Evolutionary conservation across 139 green algal genomes (phyloP).

Genomic region (Gonium pectorale): DNA sequence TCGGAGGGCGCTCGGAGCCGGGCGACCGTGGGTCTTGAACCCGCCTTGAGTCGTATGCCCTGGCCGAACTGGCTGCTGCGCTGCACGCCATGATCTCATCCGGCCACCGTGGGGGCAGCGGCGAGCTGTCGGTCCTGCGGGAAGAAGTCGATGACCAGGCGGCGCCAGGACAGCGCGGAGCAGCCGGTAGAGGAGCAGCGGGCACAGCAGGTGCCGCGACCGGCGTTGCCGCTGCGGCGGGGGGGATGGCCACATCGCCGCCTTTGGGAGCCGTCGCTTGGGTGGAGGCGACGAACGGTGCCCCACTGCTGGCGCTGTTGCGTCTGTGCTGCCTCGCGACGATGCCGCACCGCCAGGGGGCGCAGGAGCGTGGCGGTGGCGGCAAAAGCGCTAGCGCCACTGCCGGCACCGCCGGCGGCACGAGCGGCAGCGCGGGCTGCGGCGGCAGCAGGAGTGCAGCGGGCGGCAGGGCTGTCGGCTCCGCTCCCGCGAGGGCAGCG

Average conservation of each 20-base stretch:
- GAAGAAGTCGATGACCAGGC: too few species aligned
- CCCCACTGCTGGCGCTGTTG: conserved; percentile 3
- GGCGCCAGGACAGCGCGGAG: too few species aligned
- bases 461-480: too few species aligned
- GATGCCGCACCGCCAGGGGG: too few species aligned
- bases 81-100: not conserved
- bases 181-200: too few species aligned
- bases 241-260: not conserved
- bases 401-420: not conserved
- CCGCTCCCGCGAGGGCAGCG: not conserved
- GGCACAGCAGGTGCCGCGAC: not conserved
- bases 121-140: too few species aligned
- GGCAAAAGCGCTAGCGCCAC: not conserved
- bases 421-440: not conserved
- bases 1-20: not conserved
- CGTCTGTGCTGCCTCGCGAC: not conserved
- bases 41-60: not conserved
- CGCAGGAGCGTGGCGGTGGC: not conserved
- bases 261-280: not conserved
- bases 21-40: not conserved
- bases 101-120: not conserved
- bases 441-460: not conserved
- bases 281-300: not conserved
- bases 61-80: not conserved
- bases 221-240: too few species aligned